These are phyloP conservation scores for Elsinoe ampelina DNA, from an alignment of 2,329 filamentous ascomycete genomes.

Conservation along the genomic window DNA sequence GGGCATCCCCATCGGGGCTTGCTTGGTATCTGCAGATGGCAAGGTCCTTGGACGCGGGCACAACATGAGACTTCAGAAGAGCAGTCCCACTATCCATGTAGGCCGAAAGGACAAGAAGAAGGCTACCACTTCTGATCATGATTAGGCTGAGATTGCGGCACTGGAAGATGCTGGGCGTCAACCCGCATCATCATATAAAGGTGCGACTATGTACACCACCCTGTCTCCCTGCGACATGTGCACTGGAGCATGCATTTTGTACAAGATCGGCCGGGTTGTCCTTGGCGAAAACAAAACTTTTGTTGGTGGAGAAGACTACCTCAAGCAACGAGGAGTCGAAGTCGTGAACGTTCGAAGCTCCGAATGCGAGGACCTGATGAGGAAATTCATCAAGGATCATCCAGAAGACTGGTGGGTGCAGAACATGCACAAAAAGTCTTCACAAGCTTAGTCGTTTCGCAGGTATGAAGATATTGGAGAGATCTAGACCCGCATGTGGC, in stretches of 20 bases:
- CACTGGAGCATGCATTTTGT: slow-evolving; percentile 67
- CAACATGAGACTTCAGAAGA: slow-evolving; percentile 67
- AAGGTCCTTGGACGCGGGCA: slow-evolving; percentile 62
- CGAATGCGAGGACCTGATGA: slow-evolving; percentile 61
- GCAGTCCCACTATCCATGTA: slow-evolving; percentile 63
- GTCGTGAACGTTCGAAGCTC: slow-evolving; percentile 60
- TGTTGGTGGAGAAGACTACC: slow-evolving; percentile 61
- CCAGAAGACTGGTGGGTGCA: slow-evolving; percentile 56
- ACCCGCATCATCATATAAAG: slow-evolving; percentile 57
- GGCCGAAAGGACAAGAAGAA: slow-evolving; percentile 14
- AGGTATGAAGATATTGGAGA: slow-evolving; percentile 34
- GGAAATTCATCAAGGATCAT: slow-evolving; percentile 61
- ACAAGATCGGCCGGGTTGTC: slow-evolving; percentile 64
- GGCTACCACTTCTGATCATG: not conserved
- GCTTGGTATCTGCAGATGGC: slow-evolving; percentile 59
- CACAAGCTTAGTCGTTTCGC: slow-evolving; percentile 12
- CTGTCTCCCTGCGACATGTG: slow-evolving; percentile 76
- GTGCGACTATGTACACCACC: slow-evolving; percentile 66
- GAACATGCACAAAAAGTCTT: slow-evolving; percentile 7
- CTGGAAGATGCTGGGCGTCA: slow-evolving; percentile 65
- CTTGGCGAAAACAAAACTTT: slow-evolving; percentile 72
- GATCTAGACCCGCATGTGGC: slow-evolving; percentile 16
- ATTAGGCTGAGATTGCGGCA: slow-evolving; percentile 65
- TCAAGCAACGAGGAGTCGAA: slow-evolving; percentile 59
- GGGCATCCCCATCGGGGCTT: slow-evolving; percentile 49